Percentiles rank a stretch among this genome's conserved stretches.
Conservation (phyloP, 768 basidiomycete species). For the Lentinula boryana region DNA sequence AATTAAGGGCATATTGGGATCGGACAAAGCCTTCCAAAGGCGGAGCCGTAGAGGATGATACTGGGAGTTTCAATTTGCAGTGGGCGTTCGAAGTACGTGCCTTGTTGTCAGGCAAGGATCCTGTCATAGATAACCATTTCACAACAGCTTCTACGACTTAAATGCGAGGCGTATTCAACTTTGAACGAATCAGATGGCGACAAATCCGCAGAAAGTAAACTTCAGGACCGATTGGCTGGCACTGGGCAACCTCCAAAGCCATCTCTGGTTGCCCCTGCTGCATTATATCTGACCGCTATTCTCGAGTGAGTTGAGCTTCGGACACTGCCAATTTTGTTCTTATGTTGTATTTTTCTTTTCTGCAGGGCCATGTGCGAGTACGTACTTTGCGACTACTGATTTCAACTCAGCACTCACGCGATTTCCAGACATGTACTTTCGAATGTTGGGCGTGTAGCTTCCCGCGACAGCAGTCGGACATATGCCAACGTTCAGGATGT, state of each 20-base stretch:
- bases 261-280: slow-evolving; percentile 69
- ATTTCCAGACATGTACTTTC: slow-evolving; percentile 69
- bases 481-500: slow-evolving; percentile 75
- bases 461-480: slow-evolving; percentile 78
- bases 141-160: slow-evolving; percentile 66
- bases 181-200: slow-evolving; percentile 80
- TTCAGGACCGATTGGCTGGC: slow-evolving; percentile 55
- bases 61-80: slow-evolving; percentile 59
- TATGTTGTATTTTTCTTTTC: slow-evolving; percentile 16
- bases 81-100: slow-evolving; percentile 68
- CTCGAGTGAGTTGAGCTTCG: slow-evolving; percentile 65
- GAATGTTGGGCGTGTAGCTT: slow-evolving; percentile 78
- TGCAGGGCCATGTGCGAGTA: slow-evolving; percentile 84
- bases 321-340: slow-evolving; percentile 16
- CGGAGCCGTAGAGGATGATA: slow-evolving; percentile 40
- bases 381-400: slow-evolving; percentile 23
- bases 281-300: slow-evolving; percentile 87
- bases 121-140: slow-evolving; percentile 8
- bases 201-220: slow-evolving; percentile 50
- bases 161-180: slow-evolving; percentile 86
- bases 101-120: slow-evolving; percentile 6
- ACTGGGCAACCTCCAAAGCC: slow-evolving; percentile 46
- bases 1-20: slow-evolving; percentile 86
- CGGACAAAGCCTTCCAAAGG: slow-evolving; percentile 40
- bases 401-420: slow-evolving; percentile 9